Percentiles rank a stretch among this genome's conserved stretches.
Conservation (phyloP, 2,329 filamentous ascomycete genomes). For the Aureobasidium sp. region DNA sequence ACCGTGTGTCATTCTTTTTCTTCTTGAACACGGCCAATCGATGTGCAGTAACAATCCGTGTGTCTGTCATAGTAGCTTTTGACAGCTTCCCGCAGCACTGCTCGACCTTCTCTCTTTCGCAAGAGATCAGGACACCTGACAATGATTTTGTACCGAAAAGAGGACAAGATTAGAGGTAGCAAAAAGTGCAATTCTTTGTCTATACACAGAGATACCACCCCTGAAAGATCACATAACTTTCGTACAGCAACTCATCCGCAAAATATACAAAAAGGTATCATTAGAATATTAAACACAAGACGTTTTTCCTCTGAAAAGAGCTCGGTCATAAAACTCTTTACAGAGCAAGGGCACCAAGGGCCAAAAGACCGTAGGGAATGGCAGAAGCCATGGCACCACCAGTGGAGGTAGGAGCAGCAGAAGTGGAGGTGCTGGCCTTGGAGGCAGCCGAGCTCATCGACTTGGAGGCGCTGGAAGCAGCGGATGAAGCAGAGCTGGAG, state of each 20-base stretch:
- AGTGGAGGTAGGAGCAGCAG: conserved; percentile 13
- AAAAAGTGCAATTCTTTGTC: not conserved
- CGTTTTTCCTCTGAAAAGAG: not conserved
- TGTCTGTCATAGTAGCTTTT: too few species aligned
- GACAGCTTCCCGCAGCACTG: too few species aligned
- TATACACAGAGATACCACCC: not conserved
- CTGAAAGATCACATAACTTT: not conserved
- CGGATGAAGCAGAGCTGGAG: conserved; percentile 40
- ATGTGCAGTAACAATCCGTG: too few species aligned
- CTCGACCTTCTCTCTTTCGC: too few species aligned
- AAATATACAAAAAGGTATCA: not conserved
- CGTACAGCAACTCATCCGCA: not conserved
- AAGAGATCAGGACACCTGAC: too few species aligned
- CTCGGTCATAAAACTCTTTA: not conserved
- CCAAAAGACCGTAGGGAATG: conserved; percentile 16
- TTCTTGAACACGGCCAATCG: too few species aligned
- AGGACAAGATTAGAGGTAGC: too few species aligned
- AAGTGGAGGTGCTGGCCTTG: not conserved
- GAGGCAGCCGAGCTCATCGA: not conserved
- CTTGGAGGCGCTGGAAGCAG: not conserved
- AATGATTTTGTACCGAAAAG: too few species aligned
- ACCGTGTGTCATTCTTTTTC: too few species aligned
- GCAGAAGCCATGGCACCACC: conserved; percentile 16
- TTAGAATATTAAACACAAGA: not conserved
- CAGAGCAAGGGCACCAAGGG: conserved; percentile 18